These are phyloP conservation scores for Letharia columbiana DNA, from an alignment of 495 filamentous ascomycete species.

Conservation along the genomic window DNA sequence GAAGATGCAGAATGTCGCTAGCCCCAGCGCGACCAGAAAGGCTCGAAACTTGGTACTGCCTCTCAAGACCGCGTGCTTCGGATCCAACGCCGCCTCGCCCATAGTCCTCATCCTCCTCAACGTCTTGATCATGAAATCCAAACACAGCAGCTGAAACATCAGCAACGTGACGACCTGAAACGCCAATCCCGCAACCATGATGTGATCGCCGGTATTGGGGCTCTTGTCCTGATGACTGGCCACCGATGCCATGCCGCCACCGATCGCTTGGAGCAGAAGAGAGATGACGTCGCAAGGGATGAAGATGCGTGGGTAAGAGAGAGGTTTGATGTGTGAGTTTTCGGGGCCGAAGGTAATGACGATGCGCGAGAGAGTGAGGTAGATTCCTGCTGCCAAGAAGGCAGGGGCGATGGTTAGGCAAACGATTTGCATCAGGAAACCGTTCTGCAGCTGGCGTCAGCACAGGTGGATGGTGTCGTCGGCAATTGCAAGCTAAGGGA, in stretches of 20 bases:
- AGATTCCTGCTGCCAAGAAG: conserved; percentile 54
- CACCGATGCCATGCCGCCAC: conserved; percentile 50
- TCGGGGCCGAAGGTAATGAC: conserved; percentile 43
- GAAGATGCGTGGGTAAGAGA: conserved; percentile 54
- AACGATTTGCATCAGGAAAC: conserved; percentile 58
- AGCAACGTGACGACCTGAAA: conserved; percentile 57
- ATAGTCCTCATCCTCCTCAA: neutral
- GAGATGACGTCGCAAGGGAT: conserved; percentile 56
- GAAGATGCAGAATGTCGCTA: conserved; percentile 30
- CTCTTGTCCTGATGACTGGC: conserved; percentile 33
- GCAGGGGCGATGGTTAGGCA: conserved; percentile 56
- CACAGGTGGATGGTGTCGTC: neutral
- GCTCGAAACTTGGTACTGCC: neutral
- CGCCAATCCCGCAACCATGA: conserved; percentile 60
- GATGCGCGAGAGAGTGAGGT: conserved; percentile 50
- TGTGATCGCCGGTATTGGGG: conserved; percentile 44
- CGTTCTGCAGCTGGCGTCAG: conserved; percentile 21
- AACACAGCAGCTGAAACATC: conserved; percentile 44
- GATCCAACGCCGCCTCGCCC: neutral
- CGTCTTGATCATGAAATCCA: conserved; percentile 38
- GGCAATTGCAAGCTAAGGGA: neutral
- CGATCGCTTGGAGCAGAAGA: conserved; percentile 52
- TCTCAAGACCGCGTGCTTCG: neutral
- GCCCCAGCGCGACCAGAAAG: neutral
- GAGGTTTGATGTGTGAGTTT: conserved; percentile 47